A percentile compares a stretch with the other conserved stretches of the same genome.
Conservation (phyloP, 1,284 basidiomycete genomes). For the Trichosporon faecale region DNA sequence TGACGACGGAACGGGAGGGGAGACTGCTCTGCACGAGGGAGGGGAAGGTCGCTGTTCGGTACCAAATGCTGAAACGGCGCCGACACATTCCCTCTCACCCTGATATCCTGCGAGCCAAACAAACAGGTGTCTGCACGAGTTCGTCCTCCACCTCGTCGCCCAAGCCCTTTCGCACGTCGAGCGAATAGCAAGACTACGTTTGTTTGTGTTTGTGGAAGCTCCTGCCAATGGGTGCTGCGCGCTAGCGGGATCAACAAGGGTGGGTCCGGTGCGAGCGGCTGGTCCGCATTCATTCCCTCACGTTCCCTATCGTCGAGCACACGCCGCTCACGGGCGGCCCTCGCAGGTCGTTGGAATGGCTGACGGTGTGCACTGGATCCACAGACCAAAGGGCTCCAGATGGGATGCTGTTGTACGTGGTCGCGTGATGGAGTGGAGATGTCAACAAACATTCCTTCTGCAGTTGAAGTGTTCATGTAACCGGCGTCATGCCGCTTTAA, state of each 20-base stretch:
- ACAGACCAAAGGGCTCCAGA: neutral
- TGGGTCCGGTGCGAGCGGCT: neutral
- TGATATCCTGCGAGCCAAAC: neutral
- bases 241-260: neutral
- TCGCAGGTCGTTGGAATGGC: neutral
- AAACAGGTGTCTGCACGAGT: neutral
- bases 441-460: slow-evolving; percentile 4
- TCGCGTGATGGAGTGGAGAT: neutral
- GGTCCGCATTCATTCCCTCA: neutral
- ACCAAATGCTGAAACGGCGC: neutral
- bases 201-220: neutral
- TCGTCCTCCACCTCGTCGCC: neutral
- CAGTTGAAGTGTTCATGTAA: neutral
- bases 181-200: neutral
- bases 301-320: neutral
- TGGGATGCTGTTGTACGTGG: neutral
- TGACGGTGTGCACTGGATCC: neutral
- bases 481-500: slow-evolving; percentile 5
- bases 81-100: neutral
- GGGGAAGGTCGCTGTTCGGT: neutral
- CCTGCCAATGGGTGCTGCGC: neutral
- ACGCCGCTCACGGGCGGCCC: neutral
- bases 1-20: neutral
- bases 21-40: neutral
- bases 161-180: neutral